Evolutionary conservation across 2,329 filamentous ascomycete genomes (phyloP).

Genomic region (Talaromyces marneffei): DNA sequence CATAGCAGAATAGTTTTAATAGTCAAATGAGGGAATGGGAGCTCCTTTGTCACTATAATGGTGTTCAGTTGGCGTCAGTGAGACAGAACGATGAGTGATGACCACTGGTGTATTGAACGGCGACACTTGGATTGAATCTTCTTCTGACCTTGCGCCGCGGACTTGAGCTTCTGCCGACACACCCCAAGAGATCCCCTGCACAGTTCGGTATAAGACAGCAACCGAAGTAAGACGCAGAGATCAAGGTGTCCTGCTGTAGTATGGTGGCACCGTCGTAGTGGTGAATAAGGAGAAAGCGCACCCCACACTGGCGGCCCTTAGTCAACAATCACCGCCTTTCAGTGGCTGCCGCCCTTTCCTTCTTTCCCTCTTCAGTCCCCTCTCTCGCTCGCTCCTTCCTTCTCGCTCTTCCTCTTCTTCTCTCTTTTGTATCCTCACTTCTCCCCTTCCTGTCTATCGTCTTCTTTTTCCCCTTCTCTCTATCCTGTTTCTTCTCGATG

Average conservation of each 20-base stretch:
- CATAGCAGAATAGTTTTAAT: neutral
- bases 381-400: neutral
- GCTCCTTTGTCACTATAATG: neutral
- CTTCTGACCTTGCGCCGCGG: neutral
- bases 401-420: neutral
- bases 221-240: neutral
- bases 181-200: too few species aligned
- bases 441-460: neutral
- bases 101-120: too few species aligned
- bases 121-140: too few species aligned
- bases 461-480: neutral
- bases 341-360: neutral
- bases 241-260: neutral
- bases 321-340: constrained; percentile 5
- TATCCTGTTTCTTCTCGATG: neutral
- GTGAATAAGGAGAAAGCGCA: neutral
- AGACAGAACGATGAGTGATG: neutral
- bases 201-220: neutral
- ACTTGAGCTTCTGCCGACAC: neutral
- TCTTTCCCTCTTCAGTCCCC: neutral
- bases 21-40: neutral
- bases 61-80: neutral
- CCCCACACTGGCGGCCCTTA: neutral
- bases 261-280: neutral
- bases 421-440: neutral